These are phyloP conservation scores for Persicaria maculosa DNA, from an alignment of 148 eudicot species.

Conservation along the genomic window DNA sequence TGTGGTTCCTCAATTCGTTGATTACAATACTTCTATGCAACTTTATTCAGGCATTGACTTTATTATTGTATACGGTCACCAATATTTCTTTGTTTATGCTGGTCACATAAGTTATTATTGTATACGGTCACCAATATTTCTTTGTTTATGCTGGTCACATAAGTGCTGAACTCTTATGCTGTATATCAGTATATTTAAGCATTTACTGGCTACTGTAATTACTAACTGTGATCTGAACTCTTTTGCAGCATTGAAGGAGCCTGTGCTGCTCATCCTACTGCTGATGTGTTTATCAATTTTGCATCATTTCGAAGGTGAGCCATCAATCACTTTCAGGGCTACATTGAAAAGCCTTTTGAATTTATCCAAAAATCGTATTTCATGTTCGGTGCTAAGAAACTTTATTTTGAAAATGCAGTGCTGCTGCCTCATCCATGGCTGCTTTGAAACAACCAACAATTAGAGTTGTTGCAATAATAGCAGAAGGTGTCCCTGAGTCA, in stretches of 20 bases:
- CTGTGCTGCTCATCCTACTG: constrained; percentile 93
- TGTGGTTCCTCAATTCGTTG: background rate
- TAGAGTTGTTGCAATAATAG: constrained; percentile 86
- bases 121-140: background rate
- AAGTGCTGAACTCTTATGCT: background rate
- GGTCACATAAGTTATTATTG: background rate
- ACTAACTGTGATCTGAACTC: background rate
- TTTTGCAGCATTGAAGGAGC: constrained; percentile 82
- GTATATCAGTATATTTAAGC: background rate
- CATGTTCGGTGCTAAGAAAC: background rate
- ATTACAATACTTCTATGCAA: background rate
- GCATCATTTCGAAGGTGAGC: constrained; percentile 93
- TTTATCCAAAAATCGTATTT: background rate
- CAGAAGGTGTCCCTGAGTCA: constrained; percentile 96
- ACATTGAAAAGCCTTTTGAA: background rate
- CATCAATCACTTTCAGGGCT: background rate
- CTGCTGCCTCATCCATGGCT: constrained; percentile 89
- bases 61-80: background rate
- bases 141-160: background rate
- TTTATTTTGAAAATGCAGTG: constrained; percentile 40
- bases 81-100: background rate
- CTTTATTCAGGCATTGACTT: background rate
- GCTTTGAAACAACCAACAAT: constrained; percentile 95
- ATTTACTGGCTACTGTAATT: background rate
- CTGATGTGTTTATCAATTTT: constrained; percentile 97